Percentiles rank a stretch among this genome's conserved stretches.
These are phyloP conservation scores for Yamadazyma sp. DNA, from an alignment of 805 yeast genomes.

Conservation along the genomic window DNA sequence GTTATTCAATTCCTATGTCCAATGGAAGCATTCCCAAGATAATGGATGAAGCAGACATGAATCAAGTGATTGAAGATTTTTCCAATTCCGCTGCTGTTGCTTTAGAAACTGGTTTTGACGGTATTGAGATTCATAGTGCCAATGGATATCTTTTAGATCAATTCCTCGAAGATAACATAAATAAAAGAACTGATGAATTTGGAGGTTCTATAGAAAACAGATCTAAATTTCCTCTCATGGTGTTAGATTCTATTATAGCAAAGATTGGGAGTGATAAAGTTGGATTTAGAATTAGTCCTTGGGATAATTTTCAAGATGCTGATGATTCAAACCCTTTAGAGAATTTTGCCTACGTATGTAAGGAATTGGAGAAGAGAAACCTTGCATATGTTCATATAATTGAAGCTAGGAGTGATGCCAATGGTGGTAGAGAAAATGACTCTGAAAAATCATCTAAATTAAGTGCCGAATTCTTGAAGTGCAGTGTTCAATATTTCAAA, in stretches of 20 bases:
- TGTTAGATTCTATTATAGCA: slow-evolving; percentile 19
- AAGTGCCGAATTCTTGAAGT: not conserved
- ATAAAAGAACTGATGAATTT: slow-evolving; percentile 23
- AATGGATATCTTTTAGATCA: slow-evolving; percentile 26
- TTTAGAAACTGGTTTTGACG: slow-evolving; percentile 24
- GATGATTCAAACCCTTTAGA: slow-evolving; percentile 12
- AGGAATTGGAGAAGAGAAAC: slow-evolving; percentile 14
- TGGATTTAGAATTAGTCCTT: slow-evolving; percentile 20
- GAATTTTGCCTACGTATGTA: slow-evolving; percentile 11
- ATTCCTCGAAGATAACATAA: slow-evolving; percentile 18
- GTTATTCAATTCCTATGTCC: slow-evolving; percentile 1
- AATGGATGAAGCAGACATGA: slow-evolving; percentile 17
- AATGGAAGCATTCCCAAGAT: slow-evolving; percentile 5
- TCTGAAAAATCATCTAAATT: slow-evolving; percentile 1
- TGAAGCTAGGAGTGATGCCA: slow-evolving; percentile 14
- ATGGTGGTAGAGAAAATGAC: slow-evolving; percentile 16
- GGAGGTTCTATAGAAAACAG: slow-evolving; percentile 27
- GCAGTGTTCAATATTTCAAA: slow-evolving; percentile 6
- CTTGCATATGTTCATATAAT: slow-evolving; percentile 12
- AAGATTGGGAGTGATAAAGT: slow-evolving; percentile 16
- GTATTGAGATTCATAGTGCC: slow-evolving; percentile 25
- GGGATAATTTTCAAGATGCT: slow-evolving; percentile 15
- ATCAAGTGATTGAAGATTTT: slow-evolving; percentile 17
- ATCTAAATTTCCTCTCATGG: slow-evolving; percentile 17
- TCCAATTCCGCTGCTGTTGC: slow-evolving; percentile 18